Evolutionary conservation across 2,329 filamentous ascomycete genomes (phyloP), one percentile per base, ranked within the genome.

Genomic region (Exophiala xenobiotica): DNA sequence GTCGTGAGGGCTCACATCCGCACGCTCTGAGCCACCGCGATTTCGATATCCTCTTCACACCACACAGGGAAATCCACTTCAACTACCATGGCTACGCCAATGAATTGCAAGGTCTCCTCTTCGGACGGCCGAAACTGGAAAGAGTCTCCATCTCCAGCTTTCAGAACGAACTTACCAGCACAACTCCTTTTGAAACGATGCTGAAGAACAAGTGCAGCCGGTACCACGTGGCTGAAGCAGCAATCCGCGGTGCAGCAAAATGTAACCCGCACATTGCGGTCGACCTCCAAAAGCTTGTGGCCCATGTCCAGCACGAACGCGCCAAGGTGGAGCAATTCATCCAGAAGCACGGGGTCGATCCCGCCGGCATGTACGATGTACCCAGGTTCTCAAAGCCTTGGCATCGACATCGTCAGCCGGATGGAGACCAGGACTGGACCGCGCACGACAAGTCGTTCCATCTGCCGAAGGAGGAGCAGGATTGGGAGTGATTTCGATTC

Each of bases 61-160:
- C 67, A 0, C 77, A 85, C 56, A 70, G 65, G 22, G 73, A 75
- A 0, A 70, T 86, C 3, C 75, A 80, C 62, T 83, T 86, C 69
- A 86, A 86, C 65, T 87, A 86, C 61, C 83, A 87, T 59, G 83
- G 83, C n/a, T 86, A 87, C 59, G 66, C 74, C 2, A 74, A 75
- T 1, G 82, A 86, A 63, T 65, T 87, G 48, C 75, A 80, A 51
- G 81, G 82, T 0, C 63, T 86, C 18, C 65, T 86, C 2, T 86
- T 86, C 61, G 81, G 80, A 0, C 71, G 81, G 1, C 73, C 72
- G 0, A 67, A 70, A 6, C 59, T 78, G 7, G 71, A 79, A 4
- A 73, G 80, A 2, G 74, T 84, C 56, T 74, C 66, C 0, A 77
- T 86, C 6, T 75, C 74, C 12, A 80, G 78, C 3, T 87, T 86